Evolutionary conservation across 176 grass and related monocot species (phyloP), one percentile per base, ranked within the genome.

Genomic region (Juncus inflexus): DNA sequence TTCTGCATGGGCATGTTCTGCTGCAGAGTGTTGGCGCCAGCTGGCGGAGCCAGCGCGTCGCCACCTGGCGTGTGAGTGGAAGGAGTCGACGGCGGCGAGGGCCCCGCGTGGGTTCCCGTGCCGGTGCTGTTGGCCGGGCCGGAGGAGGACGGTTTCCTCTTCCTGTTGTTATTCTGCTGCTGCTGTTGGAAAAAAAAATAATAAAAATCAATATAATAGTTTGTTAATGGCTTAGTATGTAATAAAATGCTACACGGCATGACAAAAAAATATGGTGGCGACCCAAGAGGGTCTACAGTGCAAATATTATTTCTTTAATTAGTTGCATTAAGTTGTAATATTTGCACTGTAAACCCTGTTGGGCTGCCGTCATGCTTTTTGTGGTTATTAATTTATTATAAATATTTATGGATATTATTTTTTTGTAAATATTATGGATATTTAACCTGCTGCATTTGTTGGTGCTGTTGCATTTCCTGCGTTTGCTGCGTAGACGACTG

Each of bases 41-140:
- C 54, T 71, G 54, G 15, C 68, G 58, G 55, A 6, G 68, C 54
- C 14, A 71, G 39, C 61, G 84, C 76, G 63, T 82, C 88, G 81
- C 80, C 82, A 82, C 79, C 81, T 42, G 92, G 80, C 61, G 84
- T 91, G 52, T 97, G 87, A 41, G 85, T 86, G 52, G 94, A 99
- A 50, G 92, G 92, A 74, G 92, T 91, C 76, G 92, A 96, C 54
- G 94, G 85, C 28, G 94, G 87, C 68, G 94, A 91, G 60, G 72
- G 92, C 14, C 80, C 85, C 64, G 81, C 75, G 19, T 89, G 85
- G 74, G 92, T 92, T 74, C 94, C 94, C 58, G 88, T 91, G 55
- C 88, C 82, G 67, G 85, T 89, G 63, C 89, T 99, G 80, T 91
- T 91, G 66, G 85, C 92, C 69, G 88, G 67, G 41, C 92, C 92